phyloP scores from a whole-genome alignment of 73 alveolate genomes.

The Tetrahymena thermophila region DNA sequence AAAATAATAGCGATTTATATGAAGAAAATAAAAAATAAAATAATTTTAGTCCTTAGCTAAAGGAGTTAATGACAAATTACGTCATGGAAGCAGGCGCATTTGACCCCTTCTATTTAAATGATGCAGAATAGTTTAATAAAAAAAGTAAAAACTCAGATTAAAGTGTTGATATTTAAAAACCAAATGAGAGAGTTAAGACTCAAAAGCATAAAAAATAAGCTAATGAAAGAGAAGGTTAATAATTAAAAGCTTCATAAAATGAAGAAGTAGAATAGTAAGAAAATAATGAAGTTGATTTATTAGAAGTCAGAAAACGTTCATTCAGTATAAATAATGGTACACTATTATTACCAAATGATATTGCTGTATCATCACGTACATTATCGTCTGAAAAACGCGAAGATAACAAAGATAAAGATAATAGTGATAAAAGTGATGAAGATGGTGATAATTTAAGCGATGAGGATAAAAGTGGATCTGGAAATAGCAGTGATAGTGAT shows the following conservation, averaged over 20 bases:
- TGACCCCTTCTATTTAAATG: neutral
- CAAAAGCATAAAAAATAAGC: neutral
- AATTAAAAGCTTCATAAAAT: neutral
- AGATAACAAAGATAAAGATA: neutral
- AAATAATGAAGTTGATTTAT: neutral
- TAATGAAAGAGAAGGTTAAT: neutral
- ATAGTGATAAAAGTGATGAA: neutral
- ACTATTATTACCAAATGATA: neutral
- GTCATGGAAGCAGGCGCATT: constrained; percentile 4
- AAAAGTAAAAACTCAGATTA: neutral
- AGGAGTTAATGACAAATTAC: neutral
- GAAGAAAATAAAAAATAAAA: neutral
- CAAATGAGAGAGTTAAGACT: neutral
- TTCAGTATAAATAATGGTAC: neutral
- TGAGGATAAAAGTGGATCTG: neutral
- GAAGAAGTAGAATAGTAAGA: neutral
- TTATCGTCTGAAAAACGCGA: neutral
- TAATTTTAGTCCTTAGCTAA: neutral
- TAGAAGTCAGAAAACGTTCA: neutral
- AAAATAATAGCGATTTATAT: neutral
- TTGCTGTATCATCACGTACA: neutral
- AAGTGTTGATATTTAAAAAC: neutral
- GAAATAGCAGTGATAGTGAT: neutral
- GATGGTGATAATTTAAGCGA: neutral
- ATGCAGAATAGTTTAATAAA: neutral